Percentiles rank a stretch among this genome's conserved stretches.
phyloP scores from a whole-genome alignment of 495 filamentous ascomycete species.

The Usnea hakonensis region DNA sequence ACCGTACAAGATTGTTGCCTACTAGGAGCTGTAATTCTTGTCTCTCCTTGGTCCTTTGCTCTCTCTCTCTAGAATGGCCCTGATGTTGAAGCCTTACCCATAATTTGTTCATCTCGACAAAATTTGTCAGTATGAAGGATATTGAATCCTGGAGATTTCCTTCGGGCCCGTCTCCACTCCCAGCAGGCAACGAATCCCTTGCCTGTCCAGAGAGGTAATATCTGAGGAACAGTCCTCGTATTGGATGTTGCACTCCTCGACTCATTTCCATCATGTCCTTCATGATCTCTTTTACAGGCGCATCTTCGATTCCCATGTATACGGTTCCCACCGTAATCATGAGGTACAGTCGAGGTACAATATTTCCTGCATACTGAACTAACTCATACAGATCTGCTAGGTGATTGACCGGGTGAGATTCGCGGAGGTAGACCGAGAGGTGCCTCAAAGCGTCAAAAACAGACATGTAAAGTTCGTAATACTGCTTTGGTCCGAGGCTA shows the following conservation, averaged over 20 bases:
- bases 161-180: constrained; percentile 80
- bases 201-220: constrained; percentile 96
- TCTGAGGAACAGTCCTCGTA: constrained; percentile 86
- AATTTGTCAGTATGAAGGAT: constrained; percentile 94
- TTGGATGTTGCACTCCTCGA: constrained; percentile 91
- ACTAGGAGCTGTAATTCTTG: constrained; percentile 93
- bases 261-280: constrained; percentile 99
- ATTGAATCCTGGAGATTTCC: constrained; percentile 96
- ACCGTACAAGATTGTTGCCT: constrained; percentile 86
- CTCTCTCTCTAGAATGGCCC: constrained; percentile 89
- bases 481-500: constrained; percentile 92
- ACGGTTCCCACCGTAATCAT: constrained; percentile 99
- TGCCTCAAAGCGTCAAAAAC: constrained; percentile 97
- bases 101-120: constrained; percentile 99
- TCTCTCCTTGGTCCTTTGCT: constrained; percentile 84
- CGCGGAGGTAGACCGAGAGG: constrained; percentile 89
- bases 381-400: constrained; percentile 97
- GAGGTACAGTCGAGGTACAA: constrained; percentile 89
- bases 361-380: constrained; percentile 98
- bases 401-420: constrained; percentile 96
- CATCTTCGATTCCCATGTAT: constrained; percentile 97
- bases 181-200: constrained; percentile 73
- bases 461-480: constrained; percentile 99
- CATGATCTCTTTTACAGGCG: constrained; percentile 99
- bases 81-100: constrained; percentile 98